These are phyloP conservation scores for Trichoderma orchidacearum DNA, from an alignment of 495 filamentous ascomycete genomes.

Conservation along the genomic window DNA sequence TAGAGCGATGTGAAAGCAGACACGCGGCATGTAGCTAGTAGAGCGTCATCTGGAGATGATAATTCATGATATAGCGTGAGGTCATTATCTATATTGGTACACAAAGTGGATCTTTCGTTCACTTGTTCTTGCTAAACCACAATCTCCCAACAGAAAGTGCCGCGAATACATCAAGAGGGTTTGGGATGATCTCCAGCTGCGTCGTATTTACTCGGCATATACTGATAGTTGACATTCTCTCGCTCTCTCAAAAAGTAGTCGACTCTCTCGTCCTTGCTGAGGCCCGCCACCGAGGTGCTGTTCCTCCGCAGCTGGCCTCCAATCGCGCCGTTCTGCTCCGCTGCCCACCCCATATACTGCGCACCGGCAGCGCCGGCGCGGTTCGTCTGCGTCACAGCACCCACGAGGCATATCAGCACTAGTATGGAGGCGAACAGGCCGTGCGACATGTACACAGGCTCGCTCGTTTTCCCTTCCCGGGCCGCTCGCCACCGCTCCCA, in stretches of 20 bases:
- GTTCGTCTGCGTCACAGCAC: constrained; percentile 51
- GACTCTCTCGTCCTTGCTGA: constrained; percentile 49
- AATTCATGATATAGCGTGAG: not conserved
- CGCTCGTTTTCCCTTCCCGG: constrained; percentile 25
- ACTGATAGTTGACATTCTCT: constrained; percentile 20
- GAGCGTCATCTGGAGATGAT: not conserved
- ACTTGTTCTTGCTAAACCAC: no score
- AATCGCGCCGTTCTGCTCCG: constrained; percentile 47
- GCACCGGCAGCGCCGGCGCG: constrained; percentile 44
- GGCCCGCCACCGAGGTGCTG: constrained; percentile 33
- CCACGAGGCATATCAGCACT: constrained; percentile 49
- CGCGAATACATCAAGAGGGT: not conserved
- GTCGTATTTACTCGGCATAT: constrained; percentile 1
- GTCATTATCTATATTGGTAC: not conserved
- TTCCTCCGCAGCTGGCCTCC: constrained; percentile 44
- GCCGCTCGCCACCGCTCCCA: constrained; percentile 81
- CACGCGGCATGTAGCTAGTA: not conserved
- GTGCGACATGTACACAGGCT: constrained; percentile 59
- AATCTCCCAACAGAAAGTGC: no score
- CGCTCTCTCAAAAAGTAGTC: constrained; percentile 58
- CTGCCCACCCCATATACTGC: constrained; percentile 45
- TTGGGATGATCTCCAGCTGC: not conserved
- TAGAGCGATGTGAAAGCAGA: not conserved
- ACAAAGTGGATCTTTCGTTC: not conserved
- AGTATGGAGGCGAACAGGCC: constrained; percentile 58